These are phyloP conservation scores for Vaucheria bursata DNA, from an alignment of 352 stramenopile genomes.

Conservation along the genomic window DNA sequence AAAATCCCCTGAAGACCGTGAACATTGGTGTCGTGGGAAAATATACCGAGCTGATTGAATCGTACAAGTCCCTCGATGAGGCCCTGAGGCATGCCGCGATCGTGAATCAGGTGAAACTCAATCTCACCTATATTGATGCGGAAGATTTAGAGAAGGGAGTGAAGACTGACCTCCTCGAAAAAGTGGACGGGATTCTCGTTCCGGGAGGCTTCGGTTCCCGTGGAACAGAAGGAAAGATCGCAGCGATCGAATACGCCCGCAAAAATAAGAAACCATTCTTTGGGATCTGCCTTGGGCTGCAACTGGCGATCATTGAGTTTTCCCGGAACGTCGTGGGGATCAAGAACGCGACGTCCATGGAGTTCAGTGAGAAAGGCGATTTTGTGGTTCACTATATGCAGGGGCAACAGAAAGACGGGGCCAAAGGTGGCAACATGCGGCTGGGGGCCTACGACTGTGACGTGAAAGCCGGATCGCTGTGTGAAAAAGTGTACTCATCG, in stretches of 20 bases:
- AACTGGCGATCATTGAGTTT: conserved; percentile 55
- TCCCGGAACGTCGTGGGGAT: conserved; percentile 9
- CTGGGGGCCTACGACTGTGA: conserved; percentile 59
- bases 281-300: conserved; percentile 75
- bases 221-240: conserved; percentile 33
- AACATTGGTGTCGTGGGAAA: conserved; percentile 79
- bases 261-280: conserved; percentile 81
- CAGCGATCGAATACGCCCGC: conserved; percentile 74
- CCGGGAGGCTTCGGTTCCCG: conserved; percentile 85
- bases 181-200: conserved; percentile 66
- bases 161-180: conserved; percentile 55
- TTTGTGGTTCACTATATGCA: conserved; percentile 97
- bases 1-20: neutral
- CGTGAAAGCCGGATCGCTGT: neutral
- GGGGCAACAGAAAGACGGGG: conserved; percentile 88
- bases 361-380: conserved; percentile 52
- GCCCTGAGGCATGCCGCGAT: conserved; percentile 13
- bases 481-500: neutral
- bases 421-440: conserved; percentile 98
- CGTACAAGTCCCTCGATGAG: conserved; percentile 64
- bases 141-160: neutral
- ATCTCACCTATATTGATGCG: neutral
- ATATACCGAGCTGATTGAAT: conserved; percentile 87
- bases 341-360: conserved; percentile 25
- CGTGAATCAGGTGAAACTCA: neutral